A percentile compares a stretch with the other conserved stretches of the same genome.
Evolutionary conservation across 78 protist species (phyloP).

Genomic region (Emiliania huxleyi): DNA sequence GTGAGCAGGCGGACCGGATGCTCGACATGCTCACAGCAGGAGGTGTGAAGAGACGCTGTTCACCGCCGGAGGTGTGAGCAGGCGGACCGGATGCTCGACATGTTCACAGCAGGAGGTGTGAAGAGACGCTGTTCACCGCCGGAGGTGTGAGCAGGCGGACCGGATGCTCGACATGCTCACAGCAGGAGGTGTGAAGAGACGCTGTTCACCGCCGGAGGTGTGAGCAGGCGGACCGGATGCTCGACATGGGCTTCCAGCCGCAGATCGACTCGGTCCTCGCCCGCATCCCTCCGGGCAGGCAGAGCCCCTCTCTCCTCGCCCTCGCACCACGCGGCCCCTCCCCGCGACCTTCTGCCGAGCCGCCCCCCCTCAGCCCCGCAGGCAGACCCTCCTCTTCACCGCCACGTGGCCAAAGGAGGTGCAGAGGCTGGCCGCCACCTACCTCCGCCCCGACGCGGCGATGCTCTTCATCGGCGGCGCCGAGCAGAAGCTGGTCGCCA

Average conservation of each 20-base stretch:
- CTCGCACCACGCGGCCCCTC: too few relatives aligned
- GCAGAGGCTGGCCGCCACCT: neutral
- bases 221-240: conserved; percentile 97
- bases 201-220: too few relatives aligned
- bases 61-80: too few relatives aligned
- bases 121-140: too few relatives aligned
- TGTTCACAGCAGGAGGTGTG: too few relatives aligned
- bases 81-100: too few relatives aligned
- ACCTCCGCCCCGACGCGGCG: neutral
- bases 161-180: too few relatives aligned
- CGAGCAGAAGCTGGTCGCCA: conserved; percentile 68
- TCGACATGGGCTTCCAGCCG: conserved; percentile 95
- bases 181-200: too few relatives aligned
- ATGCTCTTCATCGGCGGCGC: neutral
- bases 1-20: too few relatives aligned
- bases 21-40: too few relatives aligned
- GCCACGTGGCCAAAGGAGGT: conserved; percentile 58
- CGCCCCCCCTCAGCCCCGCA: neutral
- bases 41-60: too few relatives aligned
- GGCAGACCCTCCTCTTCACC: conserved; percentile 50
- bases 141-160: too few relatives aligned
- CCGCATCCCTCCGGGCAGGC: conserved; percentile 75
- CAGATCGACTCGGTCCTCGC: conserved; percentile 61
- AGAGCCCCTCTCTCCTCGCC: conserved; percentile 43
- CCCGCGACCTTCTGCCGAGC: neutral